phyloP scores from a whole-genome alignment of 257 asterid genomes.

The Plantago major region DNA sequence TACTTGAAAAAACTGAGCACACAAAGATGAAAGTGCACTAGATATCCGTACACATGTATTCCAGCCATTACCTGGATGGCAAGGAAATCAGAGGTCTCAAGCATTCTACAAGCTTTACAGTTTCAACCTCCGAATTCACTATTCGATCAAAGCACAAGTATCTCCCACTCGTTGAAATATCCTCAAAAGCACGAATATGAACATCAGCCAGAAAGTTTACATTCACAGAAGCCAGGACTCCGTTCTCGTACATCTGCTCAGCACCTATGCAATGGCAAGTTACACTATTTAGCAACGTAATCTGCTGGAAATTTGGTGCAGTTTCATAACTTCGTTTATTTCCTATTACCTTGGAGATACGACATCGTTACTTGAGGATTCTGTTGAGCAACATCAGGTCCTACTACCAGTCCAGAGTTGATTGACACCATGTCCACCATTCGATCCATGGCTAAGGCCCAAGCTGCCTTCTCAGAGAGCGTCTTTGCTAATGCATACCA shows the following conservation, averaged over 20 bases:
- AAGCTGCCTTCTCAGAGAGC: constrained; percentile 39
- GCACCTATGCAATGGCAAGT: constrained; percentile 20
- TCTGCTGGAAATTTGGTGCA: not conserved
- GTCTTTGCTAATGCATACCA: constrained; percentile 49
- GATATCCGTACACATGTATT: too few relatives aligned
- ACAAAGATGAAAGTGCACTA: not conserved
- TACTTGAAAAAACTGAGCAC: not conserved
- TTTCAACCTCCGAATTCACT: constrained; percentile 33
- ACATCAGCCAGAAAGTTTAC: constrained; percentile 40
- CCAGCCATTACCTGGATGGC: constrained; percentile 27
- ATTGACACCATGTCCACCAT: constrained; percentile 40
- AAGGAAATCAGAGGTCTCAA: constrained; percentile 41
- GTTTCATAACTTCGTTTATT: not conserved
- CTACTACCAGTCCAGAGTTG: constrained; percentile 37
- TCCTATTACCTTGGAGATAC: constrained; percentile 38
- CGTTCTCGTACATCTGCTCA: constrained; percentile 44
- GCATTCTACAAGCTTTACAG: constrained; percentile 29
- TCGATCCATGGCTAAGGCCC: constrained; percentile 48
- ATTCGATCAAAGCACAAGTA: constrained; percentile 39
- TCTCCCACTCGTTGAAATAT: constrained; percentile 35
- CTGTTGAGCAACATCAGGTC: constrained; percentile 37
- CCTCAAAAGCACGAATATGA: constrained; percentile 42
- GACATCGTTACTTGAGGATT: constrained; percentile 34
- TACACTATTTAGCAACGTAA: not conserved
- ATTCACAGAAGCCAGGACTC: constrained; percentile 37